Conservation (phyloP, 2,329 filamentous ascomycete genomes). For the Ceratocystiopsis minuta region DNA sequence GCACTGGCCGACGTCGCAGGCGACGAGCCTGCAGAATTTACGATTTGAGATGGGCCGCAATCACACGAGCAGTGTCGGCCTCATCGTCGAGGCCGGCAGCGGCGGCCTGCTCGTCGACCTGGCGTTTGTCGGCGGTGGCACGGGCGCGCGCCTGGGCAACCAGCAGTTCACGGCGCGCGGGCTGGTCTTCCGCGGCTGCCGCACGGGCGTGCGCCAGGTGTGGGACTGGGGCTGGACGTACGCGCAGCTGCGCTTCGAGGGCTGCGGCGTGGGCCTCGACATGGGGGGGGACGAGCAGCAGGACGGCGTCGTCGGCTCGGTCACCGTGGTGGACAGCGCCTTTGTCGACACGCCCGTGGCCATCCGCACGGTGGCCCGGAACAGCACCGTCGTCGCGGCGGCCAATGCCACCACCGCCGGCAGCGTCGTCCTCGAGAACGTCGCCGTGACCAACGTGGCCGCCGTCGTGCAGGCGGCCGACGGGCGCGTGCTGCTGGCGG, state of each 20-base stretch:
- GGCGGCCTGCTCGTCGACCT: slow-evolving; percentile 30
- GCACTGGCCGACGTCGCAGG: slow-evolving; percentile 54
- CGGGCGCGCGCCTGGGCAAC: slow-evolving; percentile 46
- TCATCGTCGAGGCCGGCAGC: slow-evolving; percentile 20
- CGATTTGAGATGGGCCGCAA: slow-evolving; percentile 38
- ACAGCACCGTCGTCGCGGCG: slow-evolving; percentile 27
- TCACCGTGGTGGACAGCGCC: slow-evolving; percentile 52
- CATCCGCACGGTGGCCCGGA: slow-evolving; percentile 48
- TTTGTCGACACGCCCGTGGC: slow-evolving; percentile 45
- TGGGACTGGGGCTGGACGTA: slow-evolving; percentile 64
- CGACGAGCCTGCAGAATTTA: slow-evolving; percentile 39
- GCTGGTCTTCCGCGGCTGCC: slow-evolving; percentile 44
- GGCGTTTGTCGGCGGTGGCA: slow-evolving; percentile 39
- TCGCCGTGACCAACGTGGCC: slow-evolving; percentile 19
- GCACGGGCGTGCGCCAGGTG: slow-evolving; percentile 47
- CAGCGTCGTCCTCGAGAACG: slow-evolving; percentile 38
- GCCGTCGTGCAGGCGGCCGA: slow-evolving; percentile 21
- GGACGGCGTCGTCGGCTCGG: slow-evolving; percentile 50
- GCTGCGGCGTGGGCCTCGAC: slow-evolving; percentile 42
- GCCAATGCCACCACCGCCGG: slow-evolving; percentile 28
- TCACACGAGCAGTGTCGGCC: slow-evolving; percentile 31
- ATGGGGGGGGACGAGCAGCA: slow-evolving; percentile 33
- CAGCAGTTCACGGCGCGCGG: slow-evolving; percentile 55
- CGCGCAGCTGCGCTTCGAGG: slow-evolving; percentile 40
- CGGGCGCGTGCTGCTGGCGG: slow-evolving; percentile 32